Evolutionary conservation across 2,329 filamentous ascomycete genomes (phyloP).

Genomic region (Fusarium sp.): DNA sequence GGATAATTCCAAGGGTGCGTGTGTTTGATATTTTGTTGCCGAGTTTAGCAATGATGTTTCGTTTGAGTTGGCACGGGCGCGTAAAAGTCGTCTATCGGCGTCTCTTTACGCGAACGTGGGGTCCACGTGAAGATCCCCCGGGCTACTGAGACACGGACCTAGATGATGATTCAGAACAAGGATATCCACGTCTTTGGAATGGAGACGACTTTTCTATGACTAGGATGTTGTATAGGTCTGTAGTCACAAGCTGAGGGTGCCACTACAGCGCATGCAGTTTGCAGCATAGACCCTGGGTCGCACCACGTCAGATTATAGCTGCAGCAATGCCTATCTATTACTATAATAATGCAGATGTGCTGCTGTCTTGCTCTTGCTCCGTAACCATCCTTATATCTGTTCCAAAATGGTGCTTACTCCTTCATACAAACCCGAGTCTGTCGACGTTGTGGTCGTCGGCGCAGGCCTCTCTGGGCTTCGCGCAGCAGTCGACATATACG

Average conservation of each 20-base stretch:
- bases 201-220: neutral
- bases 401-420: slow-evolving; percentile 12
- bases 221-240: neutral
- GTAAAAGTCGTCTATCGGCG: neutral
- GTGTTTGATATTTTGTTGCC: neutral
- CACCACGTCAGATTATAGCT: slow-evolving; percentile 26
- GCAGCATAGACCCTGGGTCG: neutral
- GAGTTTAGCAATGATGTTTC: neutral
- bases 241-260: too few species aligned
- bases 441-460: slow-evolving; percentile 35
- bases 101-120: slow-evolving; percentile 4
- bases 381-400: neutral
- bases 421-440: slow-evolving; percentile 3
- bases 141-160: neutral
- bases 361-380: neutral
- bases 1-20: neutral
- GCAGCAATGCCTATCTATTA: neutral
- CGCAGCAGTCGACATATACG: slow-evolving; percentile 49
- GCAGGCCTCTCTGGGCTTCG: slow-evolving; percentile 50
- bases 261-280: too few species aligned
- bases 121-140: slow-evolving; percentile 16
- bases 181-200: neutral
- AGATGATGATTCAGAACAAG: neutral
- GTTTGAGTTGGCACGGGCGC: neutral
- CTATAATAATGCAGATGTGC: neutral